Evolutionary conservation across 352 stramenopile species (phyloP).

Genomic region (Phytopythium vexans): DNA sequence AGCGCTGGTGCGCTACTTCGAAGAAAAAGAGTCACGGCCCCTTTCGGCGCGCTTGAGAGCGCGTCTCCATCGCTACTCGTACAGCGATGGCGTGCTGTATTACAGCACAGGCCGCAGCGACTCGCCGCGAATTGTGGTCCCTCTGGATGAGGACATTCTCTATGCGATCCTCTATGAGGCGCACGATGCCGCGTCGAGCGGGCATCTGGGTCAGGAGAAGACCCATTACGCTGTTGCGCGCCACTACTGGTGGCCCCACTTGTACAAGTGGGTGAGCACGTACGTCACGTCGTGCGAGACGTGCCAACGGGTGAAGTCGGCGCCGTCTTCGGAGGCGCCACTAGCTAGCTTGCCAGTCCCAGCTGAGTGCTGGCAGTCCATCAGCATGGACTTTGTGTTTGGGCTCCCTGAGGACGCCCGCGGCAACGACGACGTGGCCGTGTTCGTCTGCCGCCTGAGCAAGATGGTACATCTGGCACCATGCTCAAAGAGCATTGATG

Average conservation of each 20-base stretch:
- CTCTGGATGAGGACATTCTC: too few relatives aligned
- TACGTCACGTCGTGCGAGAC: conserved; percentile 16
- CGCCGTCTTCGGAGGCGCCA: conserved; percentile 2
- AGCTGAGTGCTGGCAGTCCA: conserved; percentile 19
- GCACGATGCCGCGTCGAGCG: conserved; percentile 1
- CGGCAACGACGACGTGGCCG: conserved; percentile 12
- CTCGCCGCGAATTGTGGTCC: too few relatives aligned
- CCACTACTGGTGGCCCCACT: conserved; percentile 13
- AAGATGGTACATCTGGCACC: conserved; percentile 20
- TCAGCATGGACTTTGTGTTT: conserved; percentile 24
- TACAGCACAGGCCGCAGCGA: too few relatives aligned
- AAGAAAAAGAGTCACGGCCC: too few relatives aligned
- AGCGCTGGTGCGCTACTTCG: too few relatives aligned
- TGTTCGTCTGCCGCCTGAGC: conserved; percentile 18
- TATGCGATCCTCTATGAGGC: conserved; percentile 11
- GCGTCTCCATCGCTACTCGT: too few relatives aligned
- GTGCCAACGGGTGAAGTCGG: conserved; percentile 14
- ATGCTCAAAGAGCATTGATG: too few relatives aligned
- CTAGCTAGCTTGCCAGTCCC: conserved; percentile 11
- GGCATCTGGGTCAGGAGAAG: conserved; percentile 18
- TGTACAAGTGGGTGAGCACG: conserved; percentile 16
- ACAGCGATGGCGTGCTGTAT: too few relatives aligned
- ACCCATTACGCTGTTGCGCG: conserved; percentile 1
- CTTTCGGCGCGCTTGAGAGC: too few relatives aligned
- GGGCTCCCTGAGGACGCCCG: conserved; percentile 5